These are phyloP conservation scores for Aspergillus novoparasiticus DNA, from an alignment of 2,329 filamentous ascomycete genomes.

Conservation along the genomic window DNA sequence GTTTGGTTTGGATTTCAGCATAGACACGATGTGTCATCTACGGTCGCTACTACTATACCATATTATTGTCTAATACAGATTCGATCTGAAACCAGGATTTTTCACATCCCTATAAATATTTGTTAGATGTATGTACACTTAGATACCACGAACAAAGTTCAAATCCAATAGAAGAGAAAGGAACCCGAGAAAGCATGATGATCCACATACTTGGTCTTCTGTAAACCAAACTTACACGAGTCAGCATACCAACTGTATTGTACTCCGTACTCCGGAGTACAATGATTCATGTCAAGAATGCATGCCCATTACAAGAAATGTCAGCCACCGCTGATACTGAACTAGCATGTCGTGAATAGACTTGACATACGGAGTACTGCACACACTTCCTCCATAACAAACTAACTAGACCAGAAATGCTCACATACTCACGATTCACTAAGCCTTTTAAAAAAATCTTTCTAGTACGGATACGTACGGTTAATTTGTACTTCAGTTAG, in stretches of 20 bases:
- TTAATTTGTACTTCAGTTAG: too few species aligned
- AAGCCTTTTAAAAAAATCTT: too few species aligned
- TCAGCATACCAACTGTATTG: not conserved
- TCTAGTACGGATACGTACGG: too few species aligned
- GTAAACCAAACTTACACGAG: not conserved
- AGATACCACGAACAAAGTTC: not conserved
- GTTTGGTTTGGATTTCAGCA: slow-evolving; percentile 12
- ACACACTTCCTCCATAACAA: too few species aligned
- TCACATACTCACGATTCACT: too few species aligned
- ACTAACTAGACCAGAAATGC: too few species aligned
- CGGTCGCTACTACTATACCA: slow-evolving; percentile 26
- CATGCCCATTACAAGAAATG: not conserved
- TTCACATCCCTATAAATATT: not conserved
- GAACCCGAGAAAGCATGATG: not conserved
- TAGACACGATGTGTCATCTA: slow-evolving; percentile 23
- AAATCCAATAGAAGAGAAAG: not conserved
- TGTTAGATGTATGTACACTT: not conserved
- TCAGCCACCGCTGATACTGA: not conserved
- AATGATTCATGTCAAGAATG: not conserved
- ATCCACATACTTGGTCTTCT: not conserved
- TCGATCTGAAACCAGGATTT: slow-evolving; percentile 5
- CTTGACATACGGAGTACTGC: not conserved
- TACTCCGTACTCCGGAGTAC: not conserved
- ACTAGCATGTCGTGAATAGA: too few species aligned
- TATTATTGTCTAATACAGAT: slow-evolving; percentile 28